Percentiles rank a stretch among this genome's conserved stretches.
Evolutionary conservation across 1,139 yeast species (phyloP).

Genomic region (Candida neerlandica): DNA sequence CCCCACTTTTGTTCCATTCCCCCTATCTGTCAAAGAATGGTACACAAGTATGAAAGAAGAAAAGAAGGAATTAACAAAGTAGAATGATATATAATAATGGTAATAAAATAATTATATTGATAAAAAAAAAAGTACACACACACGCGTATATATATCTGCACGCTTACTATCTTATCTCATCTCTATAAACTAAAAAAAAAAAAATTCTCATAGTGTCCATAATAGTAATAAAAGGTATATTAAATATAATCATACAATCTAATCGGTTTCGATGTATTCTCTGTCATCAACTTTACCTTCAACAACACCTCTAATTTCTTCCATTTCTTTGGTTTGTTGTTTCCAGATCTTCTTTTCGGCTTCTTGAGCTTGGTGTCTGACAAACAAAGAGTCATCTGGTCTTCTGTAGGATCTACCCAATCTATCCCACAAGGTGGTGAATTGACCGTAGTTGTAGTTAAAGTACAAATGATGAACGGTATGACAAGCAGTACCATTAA

Average conservation of each 20-base stretch:
- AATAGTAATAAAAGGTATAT: conserved; percentile 1
- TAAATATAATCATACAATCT: background rate
- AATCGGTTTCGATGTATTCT: conserved; percentile 28
- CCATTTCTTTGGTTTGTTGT: conserved; percentile 75
- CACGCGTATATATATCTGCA: background rate
- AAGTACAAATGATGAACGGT: conserved; percentile 95
- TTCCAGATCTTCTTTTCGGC: conserved; percentile 65
- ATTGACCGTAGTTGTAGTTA: conserved; percentile 97
- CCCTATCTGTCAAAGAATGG: too few species aligned
- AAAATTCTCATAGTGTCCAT: background rate
- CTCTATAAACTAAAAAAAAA: background rate
- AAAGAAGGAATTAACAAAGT: too few species aligned
- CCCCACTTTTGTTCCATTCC: too few species aligned
- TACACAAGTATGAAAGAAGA: too few species aligned
- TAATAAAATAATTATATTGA: background rate
- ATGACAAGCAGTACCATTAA: conserved; percentile 98
- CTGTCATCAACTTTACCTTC: conserved; percentile 73
- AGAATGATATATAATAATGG: too few species aligned
- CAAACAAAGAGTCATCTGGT: conserved; percentile 87
- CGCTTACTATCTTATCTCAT: background rate
- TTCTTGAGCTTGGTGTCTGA: conserved; percentile 54
- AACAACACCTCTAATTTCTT: conserved; percentile 72
- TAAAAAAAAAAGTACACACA: background rate
- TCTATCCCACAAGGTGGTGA: conserved; percentile 97
- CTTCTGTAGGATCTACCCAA: conserved; percentile 89